A percentile compares a stretch with the other conserved stretches of the same genome.
Evolutionary conservation across 805 yeast species (phyloP).

Genomic region (Vanderwaltozyma polyspora): DNA sequence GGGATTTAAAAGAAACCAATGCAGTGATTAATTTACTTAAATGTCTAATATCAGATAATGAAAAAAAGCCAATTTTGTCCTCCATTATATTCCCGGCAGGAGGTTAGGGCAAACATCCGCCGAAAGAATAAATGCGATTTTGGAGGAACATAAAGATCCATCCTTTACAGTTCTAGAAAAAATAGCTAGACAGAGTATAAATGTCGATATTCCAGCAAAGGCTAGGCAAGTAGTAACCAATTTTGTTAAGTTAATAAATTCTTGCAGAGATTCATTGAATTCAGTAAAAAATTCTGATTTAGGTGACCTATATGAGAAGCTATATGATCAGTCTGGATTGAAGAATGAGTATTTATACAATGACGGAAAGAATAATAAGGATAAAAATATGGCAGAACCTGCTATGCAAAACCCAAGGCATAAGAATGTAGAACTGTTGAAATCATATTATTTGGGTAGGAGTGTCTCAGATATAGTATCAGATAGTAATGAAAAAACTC

Average conservation of each 20-base stretch:
- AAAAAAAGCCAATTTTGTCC: slow-evolving; percentile 47
- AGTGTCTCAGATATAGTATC: not conserved
- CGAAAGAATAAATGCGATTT: slow-evolving; percentile 17
- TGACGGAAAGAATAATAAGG: slow-evolving; percentile 20
- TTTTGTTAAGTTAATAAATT: slow-evolving; percentile 17
- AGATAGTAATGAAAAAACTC: not conserved
- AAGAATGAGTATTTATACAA: slow-evolving; percentile 15
- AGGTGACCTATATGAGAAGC: slow-evolving; percentile 17
- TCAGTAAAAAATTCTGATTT: slow-evolving; percentile 7
- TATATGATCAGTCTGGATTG: slow-evolving; percentile 24
- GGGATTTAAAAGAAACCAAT: slow-evolving; percentile 64
- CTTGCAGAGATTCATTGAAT: slow-evolving; percentile 9
- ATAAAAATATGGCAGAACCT: slow-evolving; percentile 11
- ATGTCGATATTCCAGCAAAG: slow-evolving; percentile 12
- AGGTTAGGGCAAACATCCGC: slow-evolving; percentile 55
- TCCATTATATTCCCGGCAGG: slow-evolving; percentile 50
- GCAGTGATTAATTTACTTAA: slow-evolving; percentile 54
- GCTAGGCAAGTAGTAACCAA: slow-evolving; percentile 13
- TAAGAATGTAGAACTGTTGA: slow-evolving; percentile 16
- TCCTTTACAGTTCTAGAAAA: slow-evolving; percentile 10
- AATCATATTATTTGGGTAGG: slow-evolving; percentile 17
- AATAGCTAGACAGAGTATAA: slow-evolving; percentile 4
- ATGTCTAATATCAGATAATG: slow-evolving; percentile 46
- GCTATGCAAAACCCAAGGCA: slow-evolving; percentile 19
- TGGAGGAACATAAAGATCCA: slow-evolving; percentile 7